Percentiles rank a stretch among this genome's conserved stretches.
phyloP scores from a whole-genome alignment of 1,139 yeast genomes.

The Blastobotrys buckinghamii region DNA sequence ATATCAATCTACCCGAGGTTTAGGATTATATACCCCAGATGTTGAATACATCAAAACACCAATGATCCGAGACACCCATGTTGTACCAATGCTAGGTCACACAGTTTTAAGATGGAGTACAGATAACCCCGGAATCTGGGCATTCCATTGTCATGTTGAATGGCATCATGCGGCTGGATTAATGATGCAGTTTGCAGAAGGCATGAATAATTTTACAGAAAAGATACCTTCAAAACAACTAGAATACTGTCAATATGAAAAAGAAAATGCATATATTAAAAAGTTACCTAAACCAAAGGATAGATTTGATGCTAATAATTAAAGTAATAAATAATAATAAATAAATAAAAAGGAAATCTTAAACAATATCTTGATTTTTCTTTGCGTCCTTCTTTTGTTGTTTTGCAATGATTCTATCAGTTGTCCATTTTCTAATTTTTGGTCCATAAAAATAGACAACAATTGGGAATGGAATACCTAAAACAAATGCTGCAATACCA shows the following conservation, averaged over 20 bases:
- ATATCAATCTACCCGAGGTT: slow-evolving; percentile 33
- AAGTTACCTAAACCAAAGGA: slow-evolving; percentile 1
- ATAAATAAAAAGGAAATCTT: neutral
- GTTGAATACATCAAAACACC: slow-evolving; percentile 52
- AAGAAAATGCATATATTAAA: neutral
- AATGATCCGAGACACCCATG: slow-evolving; percentile 56
- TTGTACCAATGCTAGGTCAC: slow-evolving; percentile 53
- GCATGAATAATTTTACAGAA: slow-evolving; percentile 15
- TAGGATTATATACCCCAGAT: slow-evolving; percentile 38
- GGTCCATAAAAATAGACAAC: slow-evolving; percentile 54
- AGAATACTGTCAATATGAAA: slow-evolving; percentile 2
- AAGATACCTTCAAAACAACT: slow-evolving; percentile 12
- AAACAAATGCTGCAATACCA: slow-evolving; percentile 47
- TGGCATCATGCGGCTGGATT: slow-evolving; percentile 82
- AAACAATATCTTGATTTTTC: neutral
- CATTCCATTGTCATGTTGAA: slow-evolving; percentile 78
- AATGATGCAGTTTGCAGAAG: slow-evolving; percentile 40
- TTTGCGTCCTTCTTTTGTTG: neutral
- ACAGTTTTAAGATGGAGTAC: slow-evolving; percentile 61
- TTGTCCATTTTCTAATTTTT: slow-evolving; percentile 51
- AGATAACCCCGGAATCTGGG: slow-evolving; percentile 79
- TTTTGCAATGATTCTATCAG: neutral
- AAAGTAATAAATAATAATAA: neutral
- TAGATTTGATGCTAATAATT: neutral
- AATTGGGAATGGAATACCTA: slow-evolving; percentile 62